Base-by-base conservation (phyloP, 495 filamentous ascomycete genomes). In the Peziza echinospora region DNA sequence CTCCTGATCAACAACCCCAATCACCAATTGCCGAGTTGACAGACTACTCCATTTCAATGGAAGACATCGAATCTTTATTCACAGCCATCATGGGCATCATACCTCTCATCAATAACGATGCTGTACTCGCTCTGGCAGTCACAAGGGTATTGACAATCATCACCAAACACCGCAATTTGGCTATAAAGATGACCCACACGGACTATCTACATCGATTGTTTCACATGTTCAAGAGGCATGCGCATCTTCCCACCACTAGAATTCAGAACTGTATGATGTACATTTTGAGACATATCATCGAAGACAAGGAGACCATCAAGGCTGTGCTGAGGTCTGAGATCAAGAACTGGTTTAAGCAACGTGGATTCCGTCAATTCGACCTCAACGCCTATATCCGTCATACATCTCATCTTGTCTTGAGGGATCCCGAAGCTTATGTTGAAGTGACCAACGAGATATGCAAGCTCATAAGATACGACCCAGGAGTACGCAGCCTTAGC, bases 251-350 rank as follows among this genome's bases (percentile, higher is more conserved):
- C 19, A 80, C 80, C 46, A 68, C 78, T 21, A 77, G 77, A 43
- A 69, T 96, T 5, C 82, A 80, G 54, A 77, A 78, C 52, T 71
- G 77, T 7, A 77, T 96, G 46, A 79, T 96, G 73, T 64, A 91
- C 21, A 77, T 96, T 41, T 66, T 99, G 42, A 76, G 91, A 21
- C 89, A 99, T 57, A 79, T 96, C 13, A 71, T 94, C 30, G 89
- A 99, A 63, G 91, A 99, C 54, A 84, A 89, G 45, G 75, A 84
- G 42, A 87, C 78, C 0, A 70, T 94, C 28, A 83, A 82, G 44
- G 82, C 93, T 54, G 77, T 94, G 55, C 94, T 99, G 84, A 70
- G 79, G 46, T 79, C 78, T 28, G 89, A 96, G 54, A 93, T 99
- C 54, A 72, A 77, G 46, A 61, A 75, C 17, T 77, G 70, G 56